Percentiles rank a stretch among this genome's conserved stretches.
phyloP scores from a whole-genome alignment of 2,329 filamentous ascomycete genomes.

The Epichloe brachyelytri region DNA sequence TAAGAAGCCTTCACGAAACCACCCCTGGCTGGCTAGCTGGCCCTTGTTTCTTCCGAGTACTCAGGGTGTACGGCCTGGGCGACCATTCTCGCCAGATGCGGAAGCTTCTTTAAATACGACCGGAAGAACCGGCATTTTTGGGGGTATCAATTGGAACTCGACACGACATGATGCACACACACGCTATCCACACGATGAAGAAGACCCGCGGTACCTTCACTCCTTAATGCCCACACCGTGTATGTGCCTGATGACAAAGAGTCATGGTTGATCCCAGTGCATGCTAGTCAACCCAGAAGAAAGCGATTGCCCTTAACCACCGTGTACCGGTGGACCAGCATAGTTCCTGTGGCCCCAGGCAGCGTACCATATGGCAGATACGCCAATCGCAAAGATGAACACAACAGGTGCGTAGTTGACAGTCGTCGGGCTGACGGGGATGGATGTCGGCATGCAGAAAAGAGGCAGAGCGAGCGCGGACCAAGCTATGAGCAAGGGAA shows the following conservation, averaged over 20 bases:
- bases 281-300: neutral
- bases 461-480: conserved; percentile 55
- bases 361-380: conserved; percentile 55
- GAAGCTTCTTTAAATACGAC: too few relatives aligned
- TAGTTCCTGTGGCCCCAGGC: conserved; percentile 60
- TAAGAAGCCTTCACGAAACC: too few relatives aligned
- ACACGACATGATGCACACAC: neutral
- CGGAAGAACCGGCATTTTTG: neutral
- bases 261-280: too few relatives aligned
- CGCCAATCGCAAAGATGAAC: conserved; percentile 50
- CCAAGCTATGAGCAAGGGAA: conserved; percentile 36
- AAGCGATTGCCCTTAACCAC: conserved; percentile 10
- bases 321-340: conserved; percentile 42
- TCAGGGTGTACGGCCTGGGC: too few relatives aligned
- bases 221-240: neutral
- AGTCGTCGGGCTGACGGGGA: conserved; percentile 42
- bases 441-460: conserved; percentile 57
- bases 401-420: conserved; percentile 69
- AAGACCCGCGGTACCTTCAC: neutral
- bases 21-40: too few relatives aligned
- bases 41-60: too few relatives aligned
- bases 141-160: neutral
- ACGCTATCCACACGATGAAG: neutral
- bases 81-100: too few relatives aligned
- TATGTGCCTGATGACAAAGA: too few relatives aligned